phyloP scores from a whole-genome alignment of 2,329 filamentous ascomycete species.

The Blastomyces silverae region DNA sequence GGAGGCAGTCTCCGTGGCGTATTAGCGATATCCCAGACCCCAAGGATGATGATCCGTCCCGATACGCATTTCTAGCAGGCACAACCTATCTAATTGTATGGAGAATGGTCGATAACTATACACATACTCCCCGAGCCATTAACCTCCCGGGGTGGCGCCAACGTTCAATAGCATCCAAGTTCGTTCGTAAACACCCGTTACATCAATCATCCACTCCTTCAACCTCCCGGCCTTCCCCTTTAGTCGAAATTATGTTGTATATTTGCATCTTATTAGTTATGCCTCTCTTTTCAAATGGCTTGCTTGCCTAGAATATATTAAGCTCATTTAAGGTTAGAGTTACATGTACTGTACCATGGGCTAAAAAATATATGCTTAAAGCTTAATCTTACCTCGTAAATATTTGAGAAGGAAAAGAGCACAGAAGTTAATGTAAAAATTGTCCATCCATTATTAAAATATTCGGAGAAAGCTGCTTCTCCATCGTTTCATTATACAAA shows the following conservation, averaged over 20 bases:
- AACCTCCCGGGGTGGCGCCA: conserved; percentile 9
- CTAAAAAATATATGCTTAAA: background rate
- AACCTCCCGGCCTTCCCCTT: background rate
- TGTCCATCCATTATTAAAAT: background rate
- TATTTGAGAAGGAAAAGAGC: no score
- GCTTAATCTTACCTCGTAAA: background rate
- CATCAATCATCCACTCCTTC: conserved; percentile 1
- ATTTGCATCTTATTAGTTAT: background rate
- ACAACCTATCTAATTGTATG: background rate
- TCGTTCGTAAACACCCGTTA: conserved; percentile 3
- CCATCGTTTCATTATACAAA: no score
- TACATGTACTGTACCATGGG: no score
- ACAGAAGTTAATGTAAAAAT: background rate
- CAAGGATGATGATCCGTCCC: no score
- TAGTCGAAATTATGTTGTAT: background rate
- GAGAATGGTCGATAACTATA: background rate
- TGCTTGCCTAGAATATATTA: no score
- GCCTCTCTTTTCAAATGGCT: background rate
- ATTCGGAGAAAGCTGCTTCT: background rate
- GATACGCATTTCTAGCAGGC: no score
- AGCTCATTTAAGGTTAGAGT: background rate
- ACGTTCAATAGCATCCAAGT: background rate
- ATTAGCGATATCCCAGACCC: no score
- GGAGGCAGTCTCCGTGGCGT: no score
- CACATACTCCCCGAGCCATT: conserved; percentile 1